Base-by-base conservation (phyloP, 345 rosid genomes). In the Lumnitzera littorea region DNA sequence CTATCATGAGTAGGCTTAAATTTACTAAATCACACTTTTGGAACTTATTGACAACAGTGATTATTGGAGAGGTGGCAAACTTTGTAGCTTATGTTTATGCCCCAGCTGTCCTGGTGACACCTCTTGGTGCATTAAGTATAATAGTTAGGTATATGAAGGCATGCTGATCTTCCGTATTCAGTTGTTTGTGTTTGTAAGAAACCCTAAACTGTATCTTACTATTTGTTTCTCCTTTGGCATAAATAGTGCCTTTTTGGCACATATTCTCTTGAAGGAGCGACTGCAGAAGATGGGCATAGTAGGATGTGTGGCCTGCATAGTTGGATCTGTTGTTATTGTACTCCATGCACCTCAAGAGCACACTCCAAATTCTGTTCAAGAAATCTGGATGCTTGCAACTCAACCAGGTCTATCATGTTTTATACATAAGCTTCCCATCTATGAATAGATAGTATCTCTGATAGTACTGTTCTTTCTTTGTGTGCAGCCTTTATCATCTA, bases 51-150 rank as follows among this genome's bases (percentile, higher is more conserved):
- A 36, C 43, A 36, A 36, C 43, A 89, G 96, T 89, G 98, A 80
- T 88, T 76, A 53, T 80, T 16, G 98, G 98, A 62, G 98, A 91
- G 75, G 75, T 79, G 62, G 96, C 98, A 25, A 91, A 91, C 72
- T 91, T 88, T 57, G 91, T 89, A 59, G 96, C 98, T 52, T 91
- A 89, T 68, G 86, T 85, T 53, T 91, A 89, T 83, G 96, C 95
- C 53, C 98, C 96, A 8, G 98, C 98, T 13, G 91, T 86, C 63
- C 77, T 89, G 49, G 98, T 91, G 67, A 91, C 98, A 1, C 96
- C 98, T 3, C 92, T 89, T 53, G 95, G 98, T 52, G 95, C 96
- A 12, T 69, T 91, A 17, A 91, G 98, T 72, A 89, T 91, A 47
- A 88, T 91, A 69, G 72, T 86, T 69, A 89, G 98, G 98, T 91